Conservation (phyloP, 1,284 basidiomycete genomes). For the Agroathelia rolfsii region DNA sequence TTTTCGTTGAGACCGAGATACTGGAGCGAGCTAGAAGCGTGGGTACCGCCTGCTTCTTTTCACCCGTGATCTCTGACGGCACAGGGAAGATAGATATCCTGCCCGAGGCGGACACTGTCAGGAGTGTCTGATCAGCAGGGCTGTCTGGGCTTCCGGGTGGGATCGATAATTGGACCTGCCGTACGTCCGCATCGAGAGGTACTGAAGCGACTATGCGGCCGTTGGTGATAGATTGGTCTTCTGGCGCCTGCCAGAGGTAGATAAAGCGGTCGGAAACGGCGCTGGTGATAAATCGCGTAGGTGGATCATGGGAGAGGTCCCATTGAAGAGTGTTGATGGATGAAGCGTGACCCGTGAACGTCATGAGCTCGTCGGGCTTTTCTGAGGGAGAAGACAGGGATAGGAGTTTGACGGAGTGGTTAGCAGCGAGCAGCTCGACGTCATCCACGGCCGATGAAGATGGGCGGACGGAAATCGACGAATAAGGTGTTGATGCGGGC, state of each 20-base stretch:
- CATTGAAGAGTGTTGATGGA: constrained; percentile 42
- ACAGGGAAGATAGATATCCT: constrained; percentile 57
- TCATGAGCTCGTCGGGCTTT: constrained; percentile 35
- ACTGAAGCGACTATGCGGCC: constrained; percentile 55
- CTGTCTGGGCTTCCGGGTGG: constrained; percentile 16
- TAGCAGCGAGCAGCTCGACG: constrained; percentile 43
- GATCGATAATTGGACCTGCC: constrained; percentile 37
- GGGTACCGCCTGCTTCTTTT: constrained; percentile 35
- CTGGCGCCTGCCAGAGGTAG: constrained; percentile 52
- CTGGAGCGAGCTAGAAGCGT: constrained; percentile 42
- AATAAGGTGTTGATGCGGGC: constrained; percentile 45
- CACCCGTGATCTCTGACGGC: constrained; percentile 34
- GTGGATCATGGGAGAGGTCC: constrained; percentile 30
- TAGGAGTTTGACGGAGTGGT: constrained; percentile 50
- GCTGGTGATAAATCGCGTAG: constrained; percentile 52
- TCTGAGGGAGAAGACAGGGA: constrained; percentile 24
- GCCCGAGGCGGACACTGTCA: constrained; percentile 57
- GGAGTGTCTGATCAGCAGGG: constrained; percentile 31
- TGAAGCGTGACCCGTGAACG: constrained; percentile 61
- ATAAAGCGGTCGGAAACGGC: constrained; percentile 71
- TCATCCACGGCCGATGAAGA: constrained; percentile 21
- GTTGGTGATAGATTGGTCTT: constrained; percentile 29
- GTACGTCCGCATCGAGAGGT: constrained; percentile 59
- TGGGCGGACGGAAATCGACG: constrained; percentile 37
- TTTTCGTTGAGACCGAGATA: constrained; percentile 33